Evolutionary conservation across 306 rosid genomes (phyloP).

Genomic region (Gleditsia sinensis): DNA sequence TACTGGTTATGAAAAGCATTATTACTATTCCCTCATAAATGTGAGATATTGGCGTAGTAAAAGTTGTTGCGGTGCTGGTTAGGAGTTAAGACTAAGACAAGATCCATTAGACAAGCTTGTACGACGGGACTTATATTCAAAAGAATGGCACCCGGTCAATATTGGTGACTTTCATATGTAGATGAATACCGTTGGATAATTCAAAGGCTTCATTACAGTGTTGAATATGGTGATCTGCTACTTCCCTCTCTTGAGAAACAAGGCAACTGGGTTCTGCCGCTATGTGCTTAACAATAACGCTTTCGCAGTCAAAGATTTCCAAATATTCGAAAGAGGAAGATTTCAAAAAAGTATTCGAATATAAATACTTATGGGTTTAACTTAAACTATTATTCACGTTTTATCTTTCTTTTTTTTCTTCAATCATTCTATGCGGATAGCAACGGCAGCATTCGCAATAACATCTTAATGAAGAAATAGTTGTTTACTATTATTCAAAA

Average conservation of each 20-base stretch:
- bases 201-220: background rate
- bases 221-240: conserved; percentile 6
- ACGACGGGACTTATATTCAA: conserved; percentile 19
- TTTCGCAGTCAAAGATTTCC: background rate
- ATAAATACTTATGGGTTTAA: background rate
- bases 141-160: conserved; percentile 25
- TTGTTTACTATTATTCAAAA: background rate
- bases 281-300: background rate
- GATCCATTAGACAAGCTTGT: background rate
- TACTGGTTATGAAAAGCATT: too few relatives aligned
- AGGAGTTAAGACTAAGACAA: background rate
- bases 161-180: background rate
- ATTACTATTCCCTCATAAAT: too few relatives aligned
- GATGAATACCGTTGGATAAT: conserved; percentile 23
- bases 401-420: background rate
- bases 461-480: conserved; percentile 20
- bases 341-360: background rate
- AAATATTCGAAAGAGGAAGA: background rate
- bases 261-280: background rate
- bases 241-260: conserved; percentile 30
- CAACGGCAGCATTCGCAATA: too few relatives aligned
- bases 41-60: background rate
- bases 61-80: background rate
- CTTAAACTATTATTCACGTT: background rate
- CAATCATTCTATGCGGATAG: background rate